A percentile compares a stretch with the other conserved stretches of the same genome.
phyloP scores from a whole-genome alignment of 2,329 filamentous ascomycete species.

The Penicillium concentricum region DNA sequence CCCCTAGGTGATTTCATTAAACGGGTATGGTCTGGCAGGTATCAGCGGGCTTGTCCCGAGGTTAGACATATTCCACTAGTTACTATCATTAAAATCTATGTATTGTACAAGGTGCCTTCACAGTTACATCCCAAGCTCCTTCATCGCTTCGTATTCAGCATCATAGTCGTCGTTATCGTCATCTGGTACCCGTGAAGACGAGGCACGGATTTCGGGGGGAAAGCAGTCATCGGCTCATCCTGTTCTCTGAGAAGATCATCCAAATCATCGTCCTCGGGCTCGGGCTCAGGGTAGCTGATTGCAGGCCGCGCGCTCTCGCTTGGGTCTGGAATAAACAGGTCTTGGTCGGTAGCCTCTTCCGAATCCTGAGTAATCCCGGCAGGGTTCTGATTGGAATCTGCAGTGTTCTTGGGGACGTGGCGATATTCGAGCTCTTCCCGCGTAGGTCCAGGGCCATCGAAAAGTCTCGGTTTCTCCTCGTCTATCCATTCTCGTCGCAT shows the following conservation, averaged over 20 bases:
- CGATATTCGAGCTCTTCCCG: not conserved
- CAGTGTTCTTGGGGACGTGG: slow-evolving; percentile 2
- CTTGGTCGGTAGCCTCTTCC: slow-evolving; percentile 8
- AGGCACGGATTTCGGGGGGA: not conserved
- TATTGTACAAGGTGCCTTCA: not conserved
- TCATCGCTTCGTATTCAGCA: slow-evolving; percentile 68
- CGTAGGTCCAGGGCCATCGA: not conserved
- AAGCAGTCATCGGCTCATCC: slow-evolving; percentile 19
- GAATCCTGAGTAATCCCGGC: not conserved
- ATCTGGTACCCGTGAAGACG: not conserved
- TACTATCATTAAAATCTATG: slow-evolving; percentile 6
- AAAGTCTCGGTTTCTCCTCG: slow-evolving; percentile 52
- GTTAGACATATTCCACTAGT: not conserved
- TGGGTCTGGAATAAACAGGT: slow-evolving; percentile 33
- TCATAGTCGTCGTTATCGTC: slow-evolving; percentile 45
- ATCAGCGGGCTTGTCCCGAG: not conserved
- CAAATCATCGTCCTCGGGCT: slow-evolving; percentile 50
- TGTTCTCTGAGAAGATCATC: slow-evolving; percentile 56
- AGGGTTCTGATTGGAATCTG: not conserved
- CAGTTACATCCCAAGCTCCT: slow-evolving; percentile 27
- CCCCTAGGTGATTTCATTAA: not conserved
- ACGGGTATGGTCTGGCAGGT: not conserved
- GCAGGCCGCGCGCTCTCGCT: slow-evolving; percentile 8
- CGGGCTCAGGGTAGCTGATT: slow-evolving; percentile 30
- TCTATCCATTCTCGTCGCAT: slow-evolving; percentile 82